Conservation (phyloP, 2,329 filamentous ascomycete genomes). For the Hymenoscyphus occultus region DNA sequence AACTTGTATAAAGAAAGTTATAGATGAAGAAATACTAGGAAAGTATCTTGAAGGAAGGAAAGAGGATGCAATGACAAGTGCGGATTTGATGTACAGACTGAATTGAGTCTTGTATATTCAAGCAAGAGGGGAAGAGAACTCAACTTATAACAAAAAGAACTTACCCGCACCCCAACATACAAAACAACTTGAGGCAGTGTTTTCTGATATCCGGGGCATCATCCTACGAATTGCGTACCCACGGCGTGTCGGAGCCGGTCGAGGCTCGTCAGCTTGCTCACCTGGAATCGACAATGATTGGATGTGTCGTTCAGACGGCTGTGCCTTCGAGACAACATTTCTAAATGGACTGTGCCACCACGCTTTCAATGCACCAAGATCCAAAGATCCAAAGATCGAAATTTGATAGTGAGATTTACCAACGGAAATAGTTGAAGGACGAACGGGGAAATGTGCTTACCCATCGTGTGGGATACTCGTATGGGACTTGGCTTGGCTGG, state of each 20-base stretch:
- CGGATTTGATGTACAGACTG: background rate
- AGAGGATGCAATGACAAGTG: background rate
- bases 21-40: background rate
- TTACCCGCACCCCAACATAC: background rate
- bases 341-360: background rate
- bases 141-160: background rate
- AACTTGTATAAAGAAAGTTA: background rate
- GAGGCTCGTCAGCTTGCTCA: background rate
- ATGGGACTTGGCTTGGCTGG: no score
- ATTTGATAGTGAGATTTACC: background rate
- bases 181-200: background rate
- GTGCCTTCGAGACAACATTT: background rate
- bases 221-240: conserved; percentile 1
- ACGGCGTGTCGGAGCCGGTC: background rate
- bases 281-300: background rate
- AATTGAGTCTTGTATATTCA: background rate
- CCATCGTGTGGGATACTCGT: no score
- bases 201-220: background rate
- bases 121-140: background rate
- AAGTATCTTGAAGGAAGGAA: background rate
- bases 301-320: background rate
- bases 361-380: background rate
- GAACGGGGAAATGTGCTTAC: background rate
- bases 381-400: background rate
- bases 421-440: background rate